Percentiles rank a stretch among this genome's conserved stretches.
phyloP scores from a whole-genome alignment of 2,329 filamentous ascomycete genomes.

The Coniochaeta ligniaria region DNA sequence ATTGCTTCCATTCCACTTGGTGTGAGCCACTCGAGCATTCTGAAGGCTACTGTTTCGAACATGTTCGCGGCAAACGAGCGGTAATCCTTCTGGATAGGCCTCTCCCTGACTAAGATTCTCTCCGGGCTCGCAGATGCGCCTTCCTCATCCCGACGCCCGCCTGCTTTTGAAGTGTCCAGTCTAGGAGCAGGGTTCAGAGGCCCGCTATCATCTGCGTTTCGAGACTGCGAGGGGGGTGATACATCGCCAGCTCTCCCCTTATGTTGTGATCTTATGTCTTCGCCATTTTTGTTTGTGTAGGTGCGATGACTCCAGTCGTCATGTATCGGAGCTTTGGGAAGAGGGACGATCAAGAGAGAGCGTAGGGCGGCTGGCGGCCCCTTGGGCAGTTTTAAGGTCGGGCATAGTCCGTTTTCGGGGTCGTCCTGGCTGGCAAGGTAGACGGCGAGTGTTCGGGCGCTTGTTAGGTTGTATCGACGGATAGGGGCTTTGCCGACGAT shows the following conservation, averaged over 20 bases:
- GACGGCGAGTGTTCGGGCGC: constrained; percentile 72
- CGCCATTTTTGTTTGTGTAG: constrained; percentile 7
- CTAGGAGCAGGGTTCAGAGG: not conserved
- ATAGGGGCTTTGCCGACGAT: constrained; percentile 60
- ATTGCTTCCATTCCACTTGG: constrained; percentile 47
- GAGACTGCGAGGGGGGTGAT: not conserved
- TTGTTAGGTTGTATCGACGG: constrained; percentile 72
- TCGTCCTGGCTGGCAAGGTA: constrained; percentile 77
- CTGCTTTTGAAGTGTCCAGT: not conserved
- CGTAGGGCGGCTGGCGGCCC: constrained; percentile 36
- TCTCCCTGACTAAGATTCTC: constrained; percentile 34
- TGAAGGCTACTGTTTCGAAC: constrained; percentile 59
- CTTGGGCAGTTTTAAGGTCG: constrained; percentile 33
- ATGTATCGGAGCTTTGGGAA: constrained; percentile 15
- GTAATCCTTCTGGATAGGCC: constrained; percentile 44
- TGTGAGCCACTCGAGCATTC: constrained; percentile 65
- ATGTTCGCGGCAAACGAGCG: constrained; percentile 55
- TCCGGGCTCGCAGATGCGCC: not conserved
- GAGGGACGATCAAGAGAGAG: constrained; percentile 38
- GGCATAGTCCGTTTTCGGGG: constrained; percentile 63
- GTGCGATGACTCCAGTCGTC: constrained; percentile 8
- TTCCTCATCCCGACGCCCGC: not conserved
- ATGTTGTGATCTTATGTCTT: not conserved
- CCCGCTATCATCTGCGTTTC: not conserved
- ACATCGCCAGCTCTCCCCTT: not conserved